phyloP scores from a whole-genome alignment of 495 filamentous ascomycete species.

The Chaetomium fimeti region DNA sequence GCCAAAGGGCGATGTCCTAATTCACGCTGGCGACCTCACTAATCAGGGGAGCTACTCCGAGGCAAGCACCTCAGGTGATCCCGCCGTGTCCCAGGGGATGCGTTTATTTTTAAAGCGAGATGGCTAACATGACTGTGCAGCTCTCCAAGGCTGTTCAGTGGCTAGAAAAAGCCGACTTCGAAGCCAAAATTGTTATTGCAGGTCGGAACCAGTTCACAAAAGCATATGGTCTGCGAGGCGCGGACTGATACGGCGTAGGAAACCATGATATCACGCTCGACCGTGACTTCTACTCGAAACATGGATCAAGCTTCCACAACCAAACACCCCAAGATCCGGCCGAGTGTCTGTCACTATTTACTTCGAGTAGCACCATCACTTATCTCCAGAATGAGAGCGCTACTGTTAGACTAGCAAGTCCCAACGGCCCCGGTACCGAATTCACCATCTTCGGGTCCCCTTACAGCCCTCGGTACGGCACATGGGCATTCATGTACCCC shows the following conservation, averaged over 20 bases:
- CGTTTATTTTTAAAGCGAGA: not conserved
- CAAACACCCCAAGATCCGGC: slow-evolving; percentile 55
- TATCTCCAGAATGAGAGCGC: slow-evolving; percentile 65
- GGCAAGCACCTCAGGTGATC: slow-evolving; percentile 20
- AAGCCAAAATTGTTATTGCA: slow-evolving; percentile 78
- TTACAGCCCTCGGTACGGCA: slow-evolving; percentile 59
- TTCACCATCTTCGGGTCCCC: slow-evolving; percentile 80
- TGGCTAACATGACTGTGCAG: slow-evolving; percentile 14
- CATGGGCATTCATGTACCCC: slow-evolving; percentile 71
- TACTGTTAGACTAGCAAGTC: slow-evolving; percentile 54
- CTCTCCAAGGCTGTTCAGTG: slow-evolving; percentile 63
- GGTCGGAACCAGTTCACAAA: slow-evolving; percentile 52
- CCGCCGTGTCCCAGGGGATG: too few species aligned
- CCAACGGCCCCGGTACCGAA: slow-evolving; percentile 59
- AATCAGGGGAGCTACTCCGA: slow-evolving; percentile 67
- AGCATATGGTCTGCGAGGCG: too few species aligned
- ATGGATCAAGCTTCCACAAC: slow-evolving; percentile 60
- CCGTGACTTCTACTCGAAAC: slow-evolving; percentile 55
- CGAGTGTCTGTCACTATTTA: slow-evolving; percentile 57
- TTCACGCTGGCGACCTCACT: slow-evolving; percentile 87
- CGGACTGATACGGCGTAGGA: slow-evolving; percentile 43
- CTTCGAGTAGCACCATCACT: slow-evolving; percentile 55
- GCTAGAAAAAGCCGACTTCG: slow-evolving; percentile 74
- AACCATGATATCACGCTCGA: slow-evolving; percentile 83
- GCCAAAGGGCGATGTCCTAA: slow-evolving; percentile 81